phyloP scores from a whole-genome alignment of 2,329 filamentous ascomycete genomes.

The Phoma sp. region DNA sequence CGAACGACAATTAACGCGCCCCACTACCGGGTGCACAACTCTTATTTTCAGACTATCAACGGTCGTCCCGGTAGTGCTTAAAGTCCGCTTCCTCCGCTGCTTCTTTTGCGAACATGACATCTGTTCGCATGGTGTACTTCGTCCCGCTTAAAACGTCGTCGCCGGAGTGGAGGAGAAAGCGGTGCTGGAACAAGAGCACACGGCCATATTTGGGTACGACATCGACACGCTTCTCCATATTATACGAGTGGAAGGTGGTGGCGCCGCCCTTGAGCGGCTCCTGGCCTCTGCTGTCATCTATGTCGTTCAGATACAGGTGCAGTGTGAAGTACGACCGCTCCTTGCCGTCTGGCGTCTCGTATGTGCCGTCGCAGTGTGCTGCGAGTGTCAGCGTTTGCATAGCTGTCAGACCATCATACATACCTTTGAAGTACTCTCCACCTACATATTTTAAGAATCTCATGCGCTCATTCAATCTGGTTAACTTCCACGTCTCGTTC shows the following conservation, averaged over 20 bases:
- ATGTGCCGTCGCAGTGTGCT: conserved; percentile 74
- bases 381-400: conserved; percentile 19
- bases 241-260: conserved; percentile 58
- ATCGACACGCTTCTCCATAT: conserved; percentile 47
- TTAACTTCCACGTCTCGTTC: conserved; percentile 53
- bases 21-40: not conserved
- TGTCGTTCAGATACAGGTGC: conserved; percentile 63
- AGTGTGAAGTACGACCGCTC: conserved; percentile 63
- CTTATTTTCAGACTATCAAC: not conserved
- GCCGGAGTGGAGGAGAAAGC: conserved; percentile 60
- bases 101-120: conserved; percentile 60
- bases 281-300: conserved; percentile 36
- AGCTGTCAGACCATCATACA: not conserved
- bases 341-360: conserved; percentile 62
- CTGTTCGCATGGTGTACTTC: conserved; percentile 65
- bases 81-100: conserved; percentile 10
- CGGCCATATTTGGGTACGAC: conserved; percentile 61
- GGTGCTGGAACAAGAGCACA: conserved; percentile 65
- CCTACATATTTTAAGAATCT: conserved; percentile 75
- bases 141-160: conserved; percentile 62
- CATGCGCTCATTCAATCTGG: conserved; percentile 73
- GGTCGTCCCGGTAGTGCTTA: not conserved
- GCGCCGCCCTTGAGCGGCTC: conserved; percentile 60
- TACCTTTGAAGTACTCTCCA: conserved; percentile 74
- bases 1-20: too few relatives aligned